phyloP scores from a whole-genome alignment of 116 monocot species.

The Phalaenopsis hybrid region DNA sequence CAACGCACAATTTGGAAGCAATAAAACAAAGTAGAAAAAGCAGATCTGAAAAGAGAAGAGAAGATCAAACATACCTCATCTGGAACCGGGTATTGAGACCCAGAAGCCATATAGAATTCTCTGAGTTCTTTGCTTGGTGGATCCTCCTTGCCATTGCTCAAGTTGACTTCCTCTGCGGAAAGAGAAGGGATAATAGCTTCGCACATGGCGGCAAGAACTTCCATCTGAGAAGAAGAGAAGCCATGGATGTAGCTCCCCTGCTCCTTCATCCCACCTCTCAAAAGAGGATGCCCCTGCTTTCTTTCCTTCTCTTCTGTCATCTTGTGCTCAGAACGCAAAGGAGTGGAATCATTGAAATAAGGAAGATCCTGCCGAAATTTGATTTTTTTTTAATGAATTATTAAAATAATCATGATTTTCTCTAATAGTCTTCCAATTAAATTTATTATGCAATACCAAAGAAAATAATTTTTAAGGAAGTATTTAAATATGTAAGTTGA shows the following conservation, averaged over 20 bases:
- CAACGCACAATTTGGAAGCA: not conserved
- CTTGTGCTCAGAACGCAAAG: not conserved
- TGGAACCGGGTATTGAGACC: constrained; percentile 44
- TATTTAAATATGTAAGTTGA: too few relatives aligned
- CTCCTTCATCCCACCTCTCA: constrained; percentile 28
- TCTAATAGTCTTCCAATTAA: too few relatives aligned
- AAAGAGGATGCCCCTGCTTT: constrained; percentile 45
- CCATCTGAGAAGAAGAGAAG: constrained; percentile 46
- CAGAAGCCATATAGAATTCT: constrained; percentile 54
- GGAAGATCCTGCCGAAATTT: too few relatives aligned
- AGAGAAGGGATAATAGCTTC: constrained; percentile 64
- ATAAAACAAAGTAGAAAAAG: not conserved
- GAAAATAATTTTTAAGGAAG: too few relatives aligned
- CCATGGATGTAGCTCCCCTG: constrained; percentile 47
- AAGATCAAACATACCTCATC: constrained; percentile 44
- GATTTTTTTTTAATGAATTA: too few relatives aligned
- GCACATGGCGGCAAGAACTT: constrained; percentile 60
- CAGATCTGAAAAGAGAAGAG: not conserved
- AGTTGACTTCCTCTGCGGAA: constrained; percentile 18
- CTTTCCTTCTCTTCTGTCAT: constrained; percentile 5
- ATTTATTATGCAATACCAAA: too few relatives aligned
- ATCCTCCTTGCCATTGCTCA: constrained; percentile 30
- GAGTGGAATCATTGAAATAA: too few relatives aligned
- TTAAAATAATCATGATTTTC: too few relatives aligned
- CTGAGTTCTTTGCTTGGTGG: constrained; percentile 34